phyloP scores from a whole-genome alignment of 768 basidiomycete genomes.

The Macrocybe gigantea region DNA sequence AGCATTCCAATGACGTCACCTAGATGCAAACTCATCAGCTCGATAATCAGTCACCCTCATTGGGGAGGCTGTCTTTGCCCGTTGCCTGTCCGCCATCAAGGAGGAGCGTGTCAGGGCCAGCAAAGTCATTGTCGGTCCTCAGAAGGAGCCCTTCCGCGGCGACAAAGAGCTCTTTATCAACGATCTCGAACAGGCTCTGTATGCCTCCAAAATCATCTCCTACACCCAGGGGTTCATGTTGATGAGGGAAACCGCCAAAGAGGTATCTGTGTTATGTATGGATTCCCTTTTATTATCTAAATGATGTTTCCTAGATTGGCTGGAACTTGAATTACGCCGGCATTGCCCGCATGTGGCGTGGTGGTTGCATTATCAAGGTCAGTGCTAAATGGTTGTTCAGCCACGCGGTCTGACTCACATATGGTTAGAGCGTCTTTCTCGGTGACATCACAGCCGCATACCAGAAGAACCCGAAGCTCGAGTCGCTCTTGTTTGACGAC shows the following conservation, averaged over 20 bases:
- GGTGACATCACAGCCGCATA: conserved; percentile 91
- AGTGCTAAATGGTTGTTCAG: background rate
- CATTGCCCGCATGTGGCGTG: conserved; percentile 99
- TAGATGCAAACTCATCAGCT: conserved; percentile 3
- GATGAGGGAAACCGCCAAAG: conserved; percentile 96
- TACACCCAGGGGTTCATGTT: conserved; percentile 99
- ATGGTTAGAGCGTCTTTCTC: conserved; percentile 77
- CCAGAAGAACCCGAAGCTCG: conserved; percentile 74
- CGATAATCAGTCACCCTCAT: conserved; percentile 81
- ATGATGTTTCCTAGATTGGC: conserved; percentile 35
- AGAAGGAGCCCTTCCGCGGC: conserved; percentile 90
- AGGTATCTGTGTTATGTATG: conserved; percentile 33
- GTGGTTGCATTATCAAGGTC: conserved; percentile 98
- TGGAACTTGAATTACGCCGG: conserved; percentile 98
- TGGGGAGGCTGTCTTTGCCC: conserved; percentile 98
- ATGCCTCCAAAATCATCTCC: conserved; percentile 99
- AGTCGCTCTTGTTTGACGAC: conserved; percentile 91
- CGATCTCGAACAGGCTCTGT: conserved; percentile 97
- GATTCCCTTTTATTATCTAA: background rate
- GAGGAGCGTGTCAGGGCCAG: conserved; percentile 91
- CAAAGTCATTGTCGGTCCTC: conserved; percentile 86
- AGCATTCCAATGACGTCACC: conserved; percentile 16
- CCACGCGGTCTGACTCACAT: background rate
- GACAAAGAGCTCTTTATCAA: conserved; percentile 99
- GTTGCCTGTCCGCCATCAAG: conserved; percentile 96